These are phyloP conservation scores for Clarkia xantiana DNA, from an alignment of 345 rosid genomes.

Conservation along the genomic window DNA sequence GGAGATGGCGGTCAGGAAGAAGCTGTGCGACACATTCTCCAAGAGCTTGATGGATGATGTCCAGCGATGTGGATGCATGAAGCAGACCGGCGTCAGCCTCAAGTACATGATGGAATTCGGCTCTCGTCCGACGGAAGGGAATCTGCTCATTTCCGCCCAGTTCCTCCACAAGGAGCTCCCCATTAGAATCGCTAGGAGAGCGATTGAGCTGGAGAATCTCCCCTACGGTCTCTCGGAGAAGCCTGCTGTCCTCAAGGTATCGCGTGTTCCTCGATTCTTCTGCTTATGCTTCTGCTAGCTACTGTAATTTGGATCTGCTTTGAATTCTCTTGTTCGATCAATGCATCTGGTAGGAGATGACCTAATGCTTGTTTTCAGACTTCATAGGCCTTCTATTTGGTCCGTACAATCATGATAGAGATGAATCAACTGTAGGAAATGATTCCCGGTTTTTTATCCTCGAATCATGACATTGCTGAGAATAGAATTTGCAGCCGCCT, in stretches of 20 bases:
- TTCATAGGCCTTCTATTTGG: no score
- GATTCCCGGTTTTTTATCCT: no score
- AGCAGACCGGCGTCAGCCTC: slow-evolving; percentile 80
- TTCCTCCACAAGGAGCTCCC: slow-evolving; percentile 86
- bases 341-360: no score
- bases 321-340: no score
- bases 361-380: no score
- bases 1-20: slow-evolving; percentile 71
- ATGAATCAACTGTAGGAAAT: no score
- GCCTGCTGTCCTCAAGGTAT: slow-evolving; percentile 64
- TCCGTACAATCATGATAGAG: no score
- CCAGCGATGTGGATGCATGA: slow-evolving; percentile 77
- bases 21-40: slow-evolving; percentile 32
- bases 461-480: no score
- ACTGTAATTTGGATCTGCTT: not conserved
- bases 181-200: slow-evolving; percentile 70
- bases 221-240: slow-evolving; percentile 74
- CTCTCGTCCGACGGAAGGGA: slow-evolving; percentile 46
- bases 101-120: slow-evolving; percentile 97
- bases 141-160: slow-evolving; percentile 66
- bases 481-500: no score
- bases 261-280: not conserved
- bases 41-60: slow-evolving; percentile 65
- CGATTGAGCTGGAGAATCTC: slow-evolving; percentile 62
- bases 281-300: no score